Conservation (phyloP, 148 eudicot genomes). For the Pouteria glomerata region DNA sequence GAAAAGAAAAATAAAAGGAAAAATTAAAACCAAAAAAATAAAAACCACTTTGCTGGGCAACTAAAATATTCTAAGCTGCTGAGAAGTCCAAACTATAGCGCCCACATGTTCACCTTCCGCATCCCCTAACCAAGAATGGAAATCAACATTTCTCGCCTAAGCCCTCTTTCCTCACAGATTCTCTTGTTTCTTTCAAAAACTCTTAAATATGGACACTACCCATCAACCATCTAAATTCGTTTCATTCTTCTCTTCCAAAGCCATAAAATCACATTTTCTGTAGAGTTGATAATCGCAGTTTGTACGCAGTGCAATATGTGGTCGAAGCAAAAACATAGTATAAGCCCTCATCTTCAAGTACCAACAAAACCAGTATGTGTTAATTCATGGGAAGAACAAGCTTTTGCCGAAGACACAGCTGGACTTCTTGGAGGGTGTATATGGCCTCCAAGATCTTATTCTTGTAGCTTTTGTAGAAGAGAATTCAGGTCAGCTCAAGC, state of each 20-base stretch:
- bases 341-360: conserved; percentile 18
- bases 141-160: neutral
- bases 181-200: conserved; percentile 4
- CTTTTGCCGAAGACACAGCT: conserved; percentile 70
- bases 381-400: conserved; percentile 76
- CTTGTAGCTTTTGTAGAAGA: conserved; percentile 66
- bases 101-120: conserved; percentile 26
- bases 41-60: neutral
- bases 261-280: too few species aligned
- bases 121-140: conserved; percentile 2
- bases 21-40: too few species aligned
- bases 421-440: conserved; percentile 61
- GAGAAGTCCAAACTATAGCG: conserved; percentile 24
- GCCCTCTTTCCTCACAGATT: neutral
- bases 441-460: conserved; percentile 80
- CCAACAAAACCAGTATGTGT: conserved; percentile 1
- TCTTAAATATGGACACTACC: neutral
- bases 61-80: conserved; percentile 28
- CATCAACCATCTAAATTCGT: neutral
- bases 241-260: neutral
- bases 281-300: too few species aligned
- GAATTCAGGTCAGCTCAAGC: conserved; percentile 87
- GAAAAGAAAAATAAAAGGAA: conserved; percentile 12
- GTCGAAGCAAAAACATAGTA: conserved; percentile 19
- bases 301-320: conserved; percentile 34